Evolutionary conservation across 176 grass and related monocot genomes (phyloP).

Genomic region (Phoenix roebelenii): DNA sequence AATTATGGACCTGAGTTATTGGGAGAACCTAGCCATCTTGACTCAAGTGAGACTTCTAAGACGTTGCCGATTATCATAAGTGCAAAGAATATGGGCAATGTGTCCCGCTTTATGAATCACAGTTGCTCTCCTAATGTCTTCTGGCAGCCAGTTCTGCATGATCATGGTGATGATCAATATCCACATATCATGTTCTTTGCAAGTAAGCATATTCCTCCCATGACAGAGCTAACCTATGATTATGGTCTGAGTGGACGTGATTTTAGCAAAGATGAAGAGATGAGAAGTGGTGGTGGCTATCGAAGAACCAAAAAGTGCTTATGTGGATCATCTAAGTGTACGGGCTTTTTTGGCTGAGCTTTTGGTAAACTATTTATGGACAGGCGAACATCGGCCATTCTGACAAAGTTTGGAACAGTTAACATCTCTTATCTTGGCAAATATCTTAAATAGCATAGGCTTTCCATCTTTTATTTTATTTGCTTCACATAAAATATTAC

Average conservation of each 20-base stretch:
- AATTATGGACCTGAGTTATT: constrained; percentile 69
- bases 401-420: not conserved
- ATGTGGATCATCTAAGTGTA: constrained; percentile 53
- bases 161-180: constrained; percentile 47
- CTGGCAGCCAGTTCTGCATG: constrained; percentile 75
- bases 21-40: constrained; percentile 44
- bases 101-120: constrained; percentile 81
- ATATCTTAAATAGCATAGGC: no score
- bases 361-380: not conserved
- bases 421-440: no score
- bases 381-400: not conserved
- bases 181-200: constrained; percentile 83
- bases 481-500: no score
- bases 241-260: constrained; percentile 45
- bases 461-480: no score
- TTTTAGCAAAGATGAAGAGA: constrained; percentile 16
- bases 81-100: constrained; percentile 53
- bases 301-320: constrained; percentile 42
- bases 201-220: constrained; percentile 72
- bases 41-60: constrained; percentile 35
- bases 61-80: constrained; percentile 46
- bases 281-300: constrained; percentile 16
- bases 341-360: constrained; percentile 50
- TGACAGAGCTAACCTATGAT: constrained; percentile 85
- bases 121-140: constrained; percentile 80